phyloP scores from a whole-genome alignment of 2,329 filamentous ascomycete species.

The Fusarium sp. region DNA sequence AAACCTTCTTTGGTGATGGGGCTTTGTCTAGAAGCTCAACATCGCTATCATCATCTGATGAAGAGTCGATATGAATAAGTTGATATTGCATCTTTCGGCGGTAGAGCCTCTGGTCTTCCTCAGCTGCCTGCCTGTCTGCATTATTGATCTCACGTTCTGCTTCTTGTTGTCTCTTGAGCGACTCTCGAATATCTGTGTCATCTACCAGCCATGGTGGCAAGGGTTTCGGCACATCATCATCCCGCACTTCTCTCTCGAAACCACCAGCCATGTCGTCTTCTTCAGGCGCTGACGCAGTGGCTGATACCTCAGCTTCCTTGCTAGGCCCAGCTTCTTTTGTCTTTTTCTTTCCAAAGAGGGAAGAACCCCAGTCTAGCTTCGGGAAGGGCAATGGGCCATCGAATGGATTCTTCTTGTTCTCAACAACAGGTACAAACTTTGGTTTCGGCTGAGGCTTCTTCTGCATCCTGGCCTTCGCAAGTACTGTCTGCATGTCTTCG shows the following conservation, averaged over 20 bases:
- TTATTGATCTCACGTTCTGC: conserved; percentile 71
- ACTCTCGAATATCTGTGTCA: conserved; percentile 73
- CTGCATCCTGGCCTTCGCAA: conserved; percentile 75
- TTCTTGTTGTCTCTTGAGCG: conserved; percentile 67
- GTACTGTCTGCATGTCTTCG: conserved; percentile 80
- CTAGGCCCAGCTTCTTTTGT: conserved; percentile 27
- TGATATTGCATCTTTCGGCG: conserved; percentile 57
- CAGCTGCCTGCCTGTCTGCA: conserved; percentile 67
- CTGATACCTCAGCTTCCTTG: conserved; percentile 27
- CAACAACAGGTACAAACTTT: conserved; percentile 52
- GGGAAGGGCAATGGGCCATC: conserved; percentile 91
- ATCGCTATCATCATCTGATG: conserved; percentile 67
- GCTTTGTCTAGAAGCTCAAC: conserved; percentile 67
- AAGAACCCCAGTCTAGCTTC: conserved; percentile 77
- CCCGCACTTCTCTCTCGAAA: conserved; percentile 65
- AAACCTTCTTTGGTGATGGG: conserved; percentile 46
- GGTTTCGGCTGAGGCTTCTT: conserved; percentile 59
- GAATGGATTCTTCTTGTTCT: conserved; percentile 72
- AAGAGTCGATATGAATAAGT: conserved; percentile 72
- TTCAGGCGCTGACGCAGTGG: conserved; percentile 28
- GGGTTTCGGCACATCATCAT: conserved; percentile 63
- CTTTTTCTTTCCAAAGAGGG: conserved; percentile 62
- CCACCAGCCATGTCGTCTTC: conserved; percentile 69
- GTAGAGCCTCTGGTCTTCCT: conserved; percentile 64
- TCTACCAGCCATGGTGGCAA: conserved; percentile 81